These are phyloP conservation scores for Umbelopsis sp. DNA, from an alignment of 192 early-diverging fungal genomes.

Conservation along the genomic window DNA sequence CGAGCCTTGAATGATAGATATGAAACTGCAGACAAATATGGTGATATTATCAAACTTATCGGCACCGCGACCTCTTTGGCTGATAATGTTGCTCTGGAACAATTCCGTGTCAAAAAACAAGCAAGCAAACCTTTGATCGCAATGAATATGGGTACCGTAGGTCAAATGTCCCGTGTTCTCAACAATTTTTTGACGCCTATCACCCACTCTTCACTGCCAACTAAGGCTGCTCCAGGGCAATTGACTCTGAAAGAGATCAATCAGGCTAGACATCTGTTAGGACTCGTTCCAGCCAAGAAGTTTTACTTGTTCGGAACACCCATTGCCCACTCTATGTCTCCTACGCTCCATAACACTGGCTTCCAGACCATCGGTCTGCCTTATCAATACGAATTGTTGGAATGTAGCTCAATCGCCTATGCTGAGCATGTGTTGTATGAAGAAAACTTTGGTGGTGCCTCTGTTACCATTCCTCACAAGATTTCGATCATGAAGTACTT, in stretches of 20 bases:
- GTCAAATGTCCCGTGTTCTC: slow-evolving; percentile 89
- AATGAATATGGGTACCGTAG: slow-evolving; percentile 89
- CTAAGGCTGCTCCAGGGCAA: slow-evolving; percentile 92
- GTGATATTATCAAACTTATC: slow-evolving; percentile 93
- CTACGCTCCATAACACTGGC: slow-evolving; percentile 90
- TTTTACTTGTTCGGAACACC: slow-evolving; percentile 92
- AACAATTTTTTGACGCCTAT: slow-evolving; percentile 94
- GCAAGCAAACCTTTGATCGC: slow-evolving; percentile 82
- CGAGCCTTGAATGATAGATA: slow-evolving; percentile 59
- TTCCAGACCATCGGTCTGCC: slow-evolving; percentile 87
- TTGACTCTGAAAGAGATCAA: slow-evolving; percentile 82
- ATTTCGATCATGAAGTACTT: slow-evolving; percentile 79
- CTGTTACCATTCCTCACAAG: slow-evolving; percentile 97
- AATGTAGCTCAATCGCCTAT: slow-evolving; percentile 65
- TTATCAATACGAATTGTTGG: slow-evolving; percentile 74
- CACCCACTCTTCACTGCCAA: slow-evolving; percentile 81
- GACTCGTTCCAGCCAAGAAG: slow-evolving; percentile 64
- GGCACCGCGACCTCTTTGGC: slow-evolving; percentile 72
- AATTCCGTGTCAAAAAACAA: slow-evolving; percentile 60
- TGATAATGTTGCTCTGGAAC: slow-evolving; percentile 83
- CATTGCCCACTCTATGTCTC: slow-evolving; percentile 89
- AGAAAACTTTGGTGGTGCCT: slow-evolving; percentile 86
- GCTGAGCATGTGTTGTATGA: slow-evolving; percentile 58
- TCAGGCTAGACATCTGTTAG: slow-evolving; percentile 67
- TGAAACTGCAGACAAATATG: slow-evolving; percentile 55